A percentile compares a stretch with the other conserved stretches of the same genome.
Conservation (phyloP, 495 filamentous ascomycete genomes). For the Xylaria intraflava region DNA sequence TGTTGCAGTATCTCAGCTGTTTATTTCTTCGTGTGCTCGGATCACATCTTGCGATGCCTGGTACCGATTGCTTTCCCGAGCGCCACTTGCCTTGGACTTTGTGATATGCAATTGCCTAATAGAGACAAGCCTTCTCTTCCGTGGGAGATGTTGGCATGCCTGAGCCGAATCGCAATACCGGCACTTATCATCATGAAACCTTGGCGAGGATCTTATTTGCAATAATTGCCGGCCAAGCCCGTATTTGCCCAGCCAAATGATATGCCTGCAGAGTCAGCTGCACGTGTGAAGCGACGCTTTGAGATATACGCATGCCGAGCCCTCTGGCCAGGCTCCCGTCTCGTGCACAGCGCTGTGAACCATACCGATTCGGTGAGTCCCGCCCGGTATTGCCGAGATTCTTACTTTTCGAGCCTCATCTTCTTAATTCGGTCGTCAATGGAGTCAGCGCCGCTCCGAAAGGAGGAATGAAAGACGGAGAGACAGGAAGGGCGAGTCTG, state of each 20-base stretch:
- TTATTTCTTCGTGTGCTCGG: neutral
- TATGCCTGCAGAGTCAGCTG: neutral
- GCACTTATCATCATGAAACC: neutral
- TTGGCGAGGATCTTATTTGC: neutral
- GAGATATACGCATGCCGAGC: neutral
- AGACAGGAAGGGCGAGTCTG: too few species aligned
- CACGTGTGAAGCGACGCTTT: neutral
- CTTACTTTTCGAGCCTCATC: too few species aligned
- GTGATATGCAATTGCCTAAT: constrained; percentile 1
- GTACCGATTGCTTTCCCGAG: too few species aligned
- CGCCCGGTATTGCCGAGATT: too few species aligned
- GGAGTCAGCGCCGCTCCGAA: too few species aligned
- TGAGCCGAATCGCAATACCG: neutral
- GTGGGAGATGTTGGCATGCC: neutral
- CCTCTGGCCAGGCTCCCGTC: neutral
- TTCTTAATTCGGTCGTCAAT: too few species aligned
- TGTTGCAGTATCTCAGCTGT: too few species aligned
- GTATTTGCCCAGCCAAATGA: neutral
- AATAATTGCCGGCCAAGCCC: neutral
- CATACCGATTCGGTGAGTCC: too few species aligned
- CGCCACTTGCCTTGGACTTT: neutral
- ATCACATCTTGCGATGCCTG: neutral
- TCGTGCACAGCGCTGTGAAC: too few species aligned
- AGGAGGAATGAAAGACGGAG: too few species aligned
- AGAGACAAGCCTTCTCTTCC: neutral